Evolutionary conservation across 2,329 filamentous ascomycete species (phyloP).

Genomic region (Calonectria henricotiae): DNA sequence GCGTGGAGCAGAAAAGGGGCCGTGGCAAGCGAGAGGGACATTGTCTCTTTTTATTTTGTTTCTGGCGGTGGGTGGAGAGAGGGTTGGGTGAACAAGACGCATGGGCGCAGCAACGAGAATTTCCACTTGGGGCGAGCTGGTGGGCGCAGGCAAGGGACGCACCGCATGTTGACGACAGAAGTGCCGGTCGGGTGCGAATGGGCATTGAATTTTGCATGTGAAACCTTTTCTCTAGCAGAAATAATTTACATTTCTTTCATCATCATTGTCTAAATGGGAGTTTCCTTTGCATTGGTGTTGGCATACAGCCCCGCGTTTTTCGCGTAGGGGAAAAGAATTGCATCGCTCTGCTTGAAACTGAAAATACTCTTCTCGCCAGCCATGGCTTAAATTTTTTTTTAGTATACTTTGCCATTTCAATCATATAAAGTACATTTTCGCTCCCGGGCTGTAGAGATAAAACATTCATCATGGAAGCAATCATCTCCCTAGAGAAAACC

Average conservation of each 20-base stretch:
- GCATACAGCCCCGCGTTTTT: no score
- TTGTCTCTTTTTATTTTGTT: slow-evolving; percentile 5
- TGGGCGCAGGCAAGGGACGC: neutral
- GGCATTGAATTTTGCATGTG: no score
- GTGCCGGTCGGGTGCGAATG: no score
- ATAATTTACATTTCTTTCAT: no score
- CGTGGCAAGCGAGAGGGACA: slow-evolving; percentile 37
- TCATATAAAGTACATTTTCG: neutral
- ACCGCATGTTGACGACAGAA: neutral
- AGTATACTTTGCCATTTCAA: neutral
- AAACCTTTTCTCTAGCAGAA: no score
- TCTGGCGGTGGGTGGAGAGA: neutral
- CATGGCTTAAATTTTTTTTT: neutral
- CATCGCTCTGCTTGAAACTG: no score
- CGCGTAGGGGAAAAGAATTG: no score
- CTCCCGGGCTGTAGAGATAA: neutral
- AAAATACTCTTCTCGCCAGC: no score
- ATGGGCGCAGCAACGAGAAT: neutral
- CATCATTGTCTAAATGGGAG: no score
- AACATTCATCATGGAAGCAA: neutral
- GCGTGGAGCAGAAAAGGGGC: slow-evolving; percentile 60
- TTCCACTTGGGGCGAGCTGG: neutral
- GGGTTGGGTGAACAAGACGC: neutral
- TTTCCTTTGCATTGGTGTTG: no score
- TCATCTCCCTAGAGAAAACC: no score